These are phyloP conservation scores for Tetraselmis striata DNA, from an alignment of 139 green algal species.

Conservation along the genomic window DNA sequence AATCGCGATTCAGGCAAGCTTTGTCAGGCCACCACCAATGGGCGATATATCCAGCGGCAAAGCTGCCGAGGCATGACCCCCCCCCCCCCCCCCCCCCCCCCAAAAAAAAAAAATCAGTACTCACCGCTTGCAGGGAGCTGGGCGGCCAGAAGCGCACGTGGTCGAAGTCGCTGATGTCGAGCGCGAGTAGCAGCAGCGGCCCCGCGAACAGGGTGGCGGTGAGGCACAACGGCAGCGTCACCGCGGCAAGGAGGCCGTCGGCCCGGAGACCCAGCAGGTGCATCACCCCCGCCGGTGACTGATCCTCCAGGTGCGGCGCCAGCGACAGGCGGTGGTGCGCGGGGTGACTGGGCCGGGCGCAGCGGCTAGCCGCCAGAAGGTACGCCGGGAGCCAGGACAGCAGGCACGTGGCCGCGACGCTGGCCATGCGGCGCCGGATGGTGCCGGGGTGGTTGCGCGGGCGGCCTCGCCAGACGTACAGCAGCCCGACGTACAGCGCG, in stretches of 20 bases:
- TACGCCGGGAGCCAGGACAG: constrained; percentile 34
- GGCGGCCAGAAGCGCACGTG: too few species aligned
- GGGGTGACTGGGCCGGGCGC: not conserved
- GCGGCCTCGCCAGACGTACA: constrained; percentile 23
- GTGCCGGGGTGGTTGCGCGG: constrained; percentile 32
- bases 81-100: too few species aligned
- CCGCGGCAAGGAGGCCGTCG: constrained; percentile 10
- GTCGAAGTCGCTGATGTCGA: too few species aligned
- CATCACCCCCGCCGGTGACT: not conserved
- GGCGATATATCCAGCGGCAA: too few species aligned
- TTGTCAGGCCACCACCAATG: too few species aligned
- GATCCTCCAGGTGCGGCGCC: not conserved
- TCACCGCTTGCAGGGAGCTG: too few species aligned
- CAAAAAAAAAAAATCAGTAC: too few species aligned
- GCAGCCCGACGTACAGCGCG: constrained; percentile 29
- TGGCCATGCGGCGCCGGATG: constrained; percentile 29
- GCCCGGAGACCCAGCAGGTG: constrained; percentile 32
- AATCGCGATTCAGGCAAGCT: too few species aligned
- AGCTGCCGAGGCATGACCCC: too few species aligned
- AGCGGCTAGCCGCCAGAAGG: constrained; percentile 1
- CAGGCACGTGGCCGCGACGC: constrained; percentile 3
- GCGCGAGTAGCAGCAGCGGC: constrained; percentile 20
- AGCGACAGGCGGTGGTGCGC: not conserved
- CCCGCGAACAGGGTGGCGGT: constrained; percentile 40
- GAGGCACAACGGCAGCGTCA: constrained; percentile 27